These are phyloP conservation scores for Aschersonia sp. DNA, from an alignment of 2,329 filamentous ascomycete genomes.

Conservation along the genomic window DNA sequence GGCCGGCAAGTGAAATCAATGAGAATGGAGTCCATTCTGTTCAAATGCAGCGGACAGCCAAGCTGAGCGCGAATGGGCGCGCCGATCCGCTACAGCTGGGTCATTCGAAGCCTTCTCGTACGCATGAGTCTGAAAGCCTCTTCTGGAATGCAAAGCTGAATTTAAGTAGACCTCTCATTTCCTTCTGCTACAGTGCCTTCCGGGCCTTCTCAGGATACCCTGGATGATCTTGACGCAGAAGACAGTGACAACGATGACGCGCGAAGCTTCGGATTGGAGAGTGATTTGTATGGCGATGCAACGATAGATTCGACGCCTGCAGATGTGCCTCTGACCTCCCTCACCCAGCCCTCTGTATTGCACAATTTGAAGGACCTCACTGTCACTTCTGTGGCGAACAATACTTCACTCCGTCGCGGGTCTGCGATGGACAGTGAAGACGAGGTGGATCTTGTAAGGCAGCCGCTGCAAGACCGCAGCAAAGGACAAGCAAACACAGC, in stretches of 20 bases:
- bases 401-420: not conserved
- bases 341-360: not conserved
- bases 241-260: constrained; percentile 16
- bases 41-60: not conserved
- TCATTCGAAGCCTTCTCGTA: constrained; percentile 2
- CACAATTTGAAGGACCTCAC: not conserved
- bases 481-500: not conserved
- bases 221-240: constrained; percentile 1
- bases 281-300: constrained; percentile 21
- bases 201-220: not conserved
- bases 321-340: not conserved
- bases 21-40: constrained; percentile 4
- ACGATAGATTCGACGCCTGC: constrained; percentile 17
- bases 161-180: constrained; percentile 3
- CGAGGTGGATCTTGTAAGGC: constrained; percentile 1
- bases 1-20: constrained; percentile 4
- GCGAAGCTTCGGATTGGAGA: constrained; percentile 21
- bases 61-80: too few relatives aligned
- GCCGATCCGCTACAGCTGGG: constrained; percentile 2
- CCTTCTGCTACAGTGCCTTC: not conserved
- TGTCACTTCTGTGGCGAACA: not conserved
- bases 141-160: not conserved
- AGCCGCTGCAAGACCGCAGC: not conserved
- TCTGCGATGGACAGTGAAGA: not conserved
- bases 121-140: not conserved